Conservation (phyloP, 2,329 filamentous ascomycete species). For the Aspergillus fumigatiaffinis region DNA sequence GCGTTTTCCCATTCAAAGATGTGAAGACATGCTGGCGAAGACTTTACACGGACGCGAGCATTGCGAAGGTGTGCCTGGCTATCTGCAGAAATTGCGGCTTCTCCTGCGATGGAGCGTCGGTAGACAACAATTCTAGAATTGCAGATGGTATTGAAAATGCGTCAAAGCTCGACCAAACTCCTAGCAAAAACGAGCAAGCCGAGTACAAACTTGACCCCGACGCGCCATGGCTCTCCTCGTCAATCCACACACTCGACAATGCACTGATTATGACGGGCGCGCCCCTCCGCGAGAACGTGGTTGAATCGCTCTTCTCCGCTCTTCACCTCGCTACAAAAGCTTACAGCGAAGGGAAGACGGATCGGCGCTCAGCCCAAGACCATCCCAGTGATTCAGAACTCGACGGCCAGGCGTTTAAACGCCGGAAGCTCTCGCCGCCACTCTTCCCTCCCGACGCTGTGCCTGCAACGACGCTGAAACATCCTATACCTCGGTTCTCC, state of each 20-base stretch:
- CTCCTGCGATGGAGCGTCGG: background rate
- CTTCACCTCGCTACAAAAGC: constrained; percentile 24
- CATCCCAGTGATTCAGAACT: background rate
- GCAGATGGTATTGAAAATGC: background rate
- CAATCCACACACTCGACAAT: constrained; percentile 68
- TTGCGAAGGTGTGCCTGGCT: constrained; percentile 42
- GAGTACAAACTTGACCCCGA: constrained; percentile 12
- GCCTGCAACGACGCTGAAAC: constrained; percentile 30
- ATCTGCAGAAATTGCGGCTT: constrained; percentile 25
- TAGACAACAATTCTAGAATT: background rate
- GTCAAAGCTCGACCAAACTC: background rate
- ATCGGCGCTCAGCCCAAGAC: background rate
- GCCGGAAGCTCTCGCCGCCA: constrained; percentile 28
- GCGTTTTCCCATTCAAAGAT: constrained; percentile 54
- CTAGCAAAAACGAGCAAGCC: constrained; percentile 10
- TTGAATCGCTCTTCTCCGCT: constrained; percentile 35
- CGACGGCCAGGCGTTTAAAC: constrained; percentile 19
- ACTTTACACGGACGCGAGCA: constrained; percentile 54
- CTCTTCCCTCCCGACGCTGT: constrained; percentile 32
- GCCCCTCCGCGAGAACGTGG: constrained; percentile 49
- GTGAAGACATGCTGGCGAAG: constrained; percentile 55
- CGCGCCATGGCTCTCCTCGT: constrained; percentile 49
- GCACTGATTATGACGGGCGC: constrained; percentile 72
- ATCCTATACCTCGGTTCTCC: constrained; percentile 38
- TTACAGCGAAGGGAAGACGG: background rate